Percentiles rank a stretch among this genome's conserved stretches.
Evolutionary conservation across 2,329 filamentous ascomycete genomes (phyloP).

Genomic region (Colletotrichum trifolii): DNA sequence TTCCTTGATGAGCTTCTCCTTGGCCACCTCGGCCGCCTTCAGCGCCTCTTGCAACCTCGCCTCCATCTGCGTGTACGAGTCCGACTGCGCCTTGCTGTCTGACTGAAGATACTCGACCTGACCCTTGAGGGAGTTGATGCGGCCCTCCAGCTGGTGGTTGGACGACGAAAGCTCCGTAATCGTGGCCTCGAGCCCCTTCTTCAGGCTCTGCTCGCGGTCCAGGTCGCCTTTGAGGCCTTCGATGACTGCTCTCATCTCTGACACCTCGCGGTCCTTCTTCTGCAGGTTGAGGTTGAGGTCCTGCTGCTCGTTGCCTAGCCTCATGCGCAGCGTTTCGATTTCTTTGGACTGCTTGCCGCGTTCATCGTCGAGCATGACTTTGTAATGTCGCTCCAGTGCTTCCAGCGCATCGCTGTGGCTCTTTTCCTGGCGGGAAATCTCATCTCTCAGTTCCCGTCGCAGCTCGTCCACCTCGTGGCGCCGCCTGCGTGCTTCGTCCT

Average conservation of each 20-base stretch:
- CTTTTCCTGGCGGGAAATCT: slow-evolving; percentile 68
- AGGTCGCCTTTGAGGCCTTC: slow-evolving; percentile 62
- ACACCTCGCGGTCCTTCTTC: slow-evolving; percentile 65
- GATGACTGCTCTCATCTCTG: slow-evolving; percentile 57
- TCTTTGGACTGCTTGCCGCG: slow-evolving; percentile 68
- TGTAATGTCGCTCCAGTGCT: slow-evolving; percentile 70
- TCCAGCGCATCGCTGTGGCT: slow-evolving; percentile 76
- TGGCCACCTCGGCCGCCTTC: slow-evolving; percentile 73
- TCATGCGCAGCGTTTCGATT: slow-evolving; percentile 70
- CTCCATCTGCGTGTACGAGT: slow-evolving; percentile 86
- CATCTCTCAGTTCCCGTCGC: slow-evolving; percentile 60
- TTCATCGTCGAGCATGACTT: slow-evolving; percentile 75
- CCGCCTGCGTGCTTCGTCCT: slow-evolving; percentile 64
- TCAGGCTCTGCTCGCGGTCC: slow-evolving; percentile 72
- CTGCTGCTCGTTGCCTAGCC: slow-evolving; percentile 62
- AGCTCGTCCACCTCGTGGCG: slow-evolving; percentile 67
- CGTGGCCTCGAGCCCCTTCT: slow-evolving; percentile 61
- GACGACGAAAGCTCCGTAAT: slow-evolving; percentile 70
- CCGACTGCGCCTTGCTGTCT: slow-evolving; percentile 87
- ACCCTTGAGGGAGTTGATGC: slow-evolving; percentile 79
- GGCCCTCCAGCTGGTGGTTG: slow-evolving; percentile 76
- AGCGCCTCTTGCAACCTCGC: slow-evolving; percentile 82
- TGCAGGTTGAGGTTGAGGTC: slow-evolving; percentile 60
- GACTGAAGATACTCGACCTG: slow-evolving; percentile 92
- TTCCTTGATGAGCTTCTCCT: slow-evolving; percentile 87